Evolutionary conservation across 1,139 yeast genomes (phyloP).

Genomic region (Yarrowia galli): DNA sequence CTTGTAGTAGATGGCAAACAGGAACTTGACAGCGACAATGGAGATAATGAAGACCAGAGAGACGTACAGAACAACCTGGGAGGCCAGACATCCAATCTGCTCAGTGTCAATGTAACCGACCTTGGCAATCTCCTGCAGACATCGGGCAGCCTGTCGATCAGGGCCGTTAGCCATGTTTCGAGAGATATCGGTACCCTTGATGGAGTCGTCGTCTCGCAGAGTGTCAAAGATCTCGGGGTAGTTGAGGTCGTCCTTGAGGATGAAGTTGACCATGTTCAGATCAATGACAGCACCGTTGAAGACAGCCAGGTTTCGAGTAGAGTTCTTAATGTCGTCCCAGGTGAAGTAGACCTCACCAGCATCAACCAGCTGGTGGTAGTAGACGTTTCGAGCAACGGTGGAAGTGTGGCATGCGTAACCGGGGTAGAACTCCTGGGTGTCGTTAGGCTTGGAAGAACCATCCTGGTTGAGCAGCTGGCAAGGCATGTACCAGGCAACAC

Average conservation of each 20-base stretch:
- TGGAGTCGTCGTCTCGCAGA: slow-evolving; percentile 61
- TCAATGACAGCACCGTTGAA: slow-evolving; percentile 90
- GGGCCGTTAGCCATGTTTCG: slow-evolving; percentile 71
- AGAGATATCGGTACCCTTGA: slow-evolving; percentile 83
- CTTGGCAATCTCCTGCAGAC: slow-evolving; percentile 84
- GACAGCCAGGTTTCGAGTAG: slow-evolving; percentile 80
- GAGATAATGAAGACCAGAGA: slow-evolving; percentile 86
- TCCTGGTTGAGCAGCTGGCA: slow-evolving; percentile 74
- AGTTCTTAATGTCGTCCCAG: slow-evolving; percentile 83
- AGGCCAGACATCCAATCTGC: slow-evolving; percentile 95
- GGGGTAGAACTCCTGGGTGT: slow-evolving; percentile 62
- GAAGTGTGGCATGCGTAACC: slow-evolving; percentile 96
- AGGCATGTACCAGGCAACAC: slow-evolving; percentile 96
- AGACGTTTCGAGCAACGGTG: slow-evolving; percentile 67
- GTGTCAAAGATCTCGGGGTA: slow-evolving; percentile 77
- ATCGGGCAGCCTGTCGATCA: slow-evolving; percentile 76
- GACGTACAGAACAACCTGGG: slow-evolving; percentile 77
- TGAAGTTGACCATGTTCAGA: slow-evolving; percentile 75
- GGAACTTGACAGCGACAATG: slow-evolving; percentile 75
- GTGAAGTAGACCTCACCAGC: slow-evolving; percentile 74
- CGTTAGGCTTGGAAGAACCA: slow-evolving; percentile 72
- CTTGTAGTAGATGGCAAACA: slow-evolving; percentile 86
- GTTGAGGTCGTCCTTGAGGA: slow-evolving; percentile 68
- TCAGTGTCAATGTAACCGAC: slow-evolving; percentile 91
- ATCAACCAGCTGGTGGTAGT: slow-evolving; percentile 61